These are phyloP conservation scores for Haplographium delicatum DNA, from an alignment of 495 filamentous ascomycete genomes.

Conservation along the genomic window DNA sequence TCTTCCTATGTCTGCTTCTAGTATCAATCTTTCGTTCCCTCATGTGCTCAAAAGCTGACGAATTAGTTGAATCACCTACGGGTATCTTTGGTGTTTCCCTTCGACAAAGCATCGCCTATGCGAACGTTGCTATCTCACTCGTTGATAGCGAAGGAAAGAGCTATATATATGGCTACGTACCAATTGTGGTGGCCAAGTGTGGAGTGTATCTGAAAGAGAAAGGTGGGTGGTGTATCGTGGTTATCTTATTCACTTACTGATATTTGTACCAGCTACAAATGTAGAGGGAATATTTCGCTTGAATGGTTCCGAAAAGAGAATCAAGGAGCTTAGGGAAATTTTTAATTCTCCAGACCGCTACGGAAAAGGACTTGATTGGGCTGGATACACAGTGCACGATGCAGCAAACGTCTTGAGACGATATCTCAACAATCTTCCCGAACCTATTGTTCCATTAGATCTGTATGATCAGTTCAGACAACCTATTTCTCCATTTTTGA, in stretches of 20 bases:
- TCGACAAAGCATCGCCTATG: conserved; percentile 91
- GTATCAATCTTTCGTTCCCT: neutral
- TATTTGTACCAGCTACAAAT: conserved; percentile 93
- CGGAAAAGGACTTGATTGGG: conserved; percentile 95
- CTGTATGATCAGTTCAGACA: conserved; percentile 90
- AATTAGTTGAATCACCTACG: conserved; percentile 12
- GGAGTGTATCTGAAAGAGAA: conserved; percentile 98
- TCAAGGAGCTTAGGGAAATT: conserved; percentile 86
- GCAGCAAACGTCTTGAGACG: conserved; percentile 93
- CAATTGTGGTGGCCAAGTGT: conserved; percentile 97
- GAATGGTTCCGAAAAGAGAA: conserved; percentile 93
- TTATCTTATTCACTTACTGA: no score
- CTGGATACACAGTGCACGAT: conserved; percentile 97
- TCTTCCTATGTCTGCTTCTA: no score
- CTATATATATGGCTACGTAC: conserved; percentile 98
- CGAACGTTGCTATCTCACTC: conserved; percentile 96
- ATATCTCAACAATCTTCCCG: conserved; percentile 90
- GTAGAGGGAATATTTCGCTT: conserved; percentile 97
- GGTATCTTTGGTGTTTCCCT: conserved; percentile 92
- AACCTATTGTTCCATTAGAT: conserved; percentile 92
- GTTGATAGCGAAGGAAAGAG: conserved; percentile 85
- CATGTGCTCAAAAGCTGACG: neutral
- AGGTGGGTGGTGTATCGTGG: conserved; percentile 63
- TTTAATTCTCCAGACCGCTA: conserved; percentile 96
- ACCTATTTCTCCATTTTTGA: conserved; percentile 72